These are phyloP conservation scores for Colletotrichum orbiculare DNA, from an alignment of 2,329 filamentous ascomycete genomes.

Conservation along the genomic window DNA sequence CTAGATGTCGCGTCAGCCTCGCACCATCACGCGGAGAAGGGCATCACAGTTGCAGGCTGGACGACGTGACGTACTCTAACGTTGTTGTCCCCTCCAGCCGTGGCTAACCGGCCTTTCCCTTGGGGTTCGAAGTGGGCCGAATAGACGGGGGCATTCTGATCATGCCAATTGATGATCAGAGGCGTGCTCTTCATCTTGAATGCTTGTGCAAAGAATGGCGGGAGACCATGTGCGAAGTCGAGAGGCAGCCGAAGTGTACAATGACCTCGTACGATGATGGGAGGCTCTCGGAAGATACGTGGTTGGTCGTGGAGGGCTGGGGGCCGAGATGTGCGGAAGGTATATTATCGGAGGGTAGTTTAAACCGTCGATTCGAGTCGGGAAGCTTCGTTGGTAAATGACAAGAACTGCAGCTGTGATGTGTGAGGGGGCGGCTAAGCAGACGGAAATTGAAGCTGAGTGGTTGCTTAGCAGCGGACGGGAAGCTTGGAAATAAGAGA, in stretches of 20 bases:
- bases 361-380: conserved; percentile 24
- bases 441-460: conserved; percentile 24
- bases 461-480: conserved; percentile 26
- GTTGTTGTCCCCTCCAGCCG: conserved; percentile 95
- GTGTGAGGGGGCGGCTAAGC: conserved; percentile 9
- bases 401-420: conserved; percentile 9
- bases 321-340: not conserved
- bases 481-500: conserved; percentile 2
- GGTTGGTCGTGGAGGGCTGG: conserved; percentile 4
- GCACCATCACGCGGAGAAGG: conserved; percentile 1
- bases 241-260: conserved; percentile 3
- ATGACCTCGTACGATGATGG: conserved; percentile 20
- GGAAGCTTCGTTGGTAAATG: conserved; percentile 24
- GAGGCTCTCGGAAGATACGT: not conserved
- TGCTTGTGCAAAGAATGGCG: conserved; percentile 39
- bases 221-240: conserved; percentile 26
- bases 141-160: conserved; percentile 96
- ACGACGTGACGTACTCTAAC: conserved; percentile 75
- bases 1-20: conserved; percentile 53
- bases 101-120: conserved; percentile 91
- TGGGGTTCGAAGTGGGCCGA: conserved; percentile 96
- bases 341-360: conserved; percentile 3
- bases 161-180: conserved; percentile 98
- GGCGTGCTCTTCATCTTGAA: conserved; percentile 92
- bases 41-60: conserved; percentile 13